Evolutionary conservation across 495 filamentous ascomycete species (phyloP).

Genomic region (Hamigera avellanea): DNA sequence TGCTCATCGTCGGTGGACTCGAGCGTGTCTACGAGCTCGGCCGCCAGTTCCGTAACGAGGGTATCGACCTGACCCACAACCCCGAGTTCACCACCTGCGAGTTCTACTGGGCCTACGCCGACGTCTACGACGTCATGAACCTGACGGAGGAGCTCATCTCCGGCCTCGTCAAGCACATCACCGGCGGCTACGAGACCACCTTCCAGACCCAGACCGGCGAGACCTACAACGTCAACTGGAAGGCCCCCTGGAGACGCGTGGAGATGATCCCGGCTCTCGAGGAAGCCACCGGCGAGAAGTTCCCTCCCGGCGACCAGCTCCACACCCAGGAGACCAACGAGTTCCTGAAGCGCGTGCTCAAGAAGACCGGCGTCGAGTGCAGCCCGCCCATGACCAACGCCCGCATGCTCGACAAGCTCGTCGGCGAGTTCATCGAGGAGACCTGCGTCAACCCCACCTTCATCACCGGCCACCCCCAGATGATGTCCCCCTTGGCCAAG

Average conservation of each 20-base stretch:
- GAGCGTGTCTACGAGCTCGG: constrained; percentile 92
- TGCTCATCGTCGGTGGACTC: constrained; percentile 85
- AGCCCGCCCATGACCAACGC: constrained; percentile 83
- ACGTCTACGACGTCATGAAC: constrained; percentile 86
- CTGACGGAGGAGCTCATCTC: constrained; percentile 92
- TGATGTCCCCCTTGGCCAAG: constrained; percentile 98
- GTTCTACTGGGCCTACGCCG: constrained; percentile 93
- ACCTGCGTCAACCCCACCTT: constrained; percentile 93
- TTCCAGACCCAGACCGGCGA: constrained; percentile 78
- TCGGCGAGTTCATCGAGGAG: constrained; percentile 91
- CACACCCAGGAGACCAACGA: constrained; percentile 80
- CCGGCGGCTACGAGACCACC: constrained; percentile 70
- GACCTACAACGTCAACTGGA: constrained; percentile 86
- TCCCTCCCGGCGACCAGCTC: constrained; percentile 78
- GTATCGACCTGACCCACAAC: constrained; percentile 94
- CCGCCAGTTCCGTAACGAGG: constrained; percentile 87
- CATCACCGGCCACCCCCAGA: constrained; percentile 85
- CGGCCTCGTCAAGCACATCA: constrained; percentile 80
- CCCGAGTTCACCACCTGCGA: constrained; percentile 97
- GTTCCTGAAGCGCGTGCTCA: constrained; percentile 72
- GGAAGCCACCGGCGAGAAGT: constrained; percentile 80
- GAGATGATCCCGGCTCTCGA: constrained; percentile 97
- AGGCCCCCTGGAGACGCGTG: constrained; percentile 81
- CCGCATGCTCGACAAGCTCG: constrained; percentile 95
- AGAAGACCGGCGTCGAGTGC: constrained; percentile 88